Base-by-base conservation (phyloP, 306 rosid genomes). In the Benincasa hispida region DNA sequence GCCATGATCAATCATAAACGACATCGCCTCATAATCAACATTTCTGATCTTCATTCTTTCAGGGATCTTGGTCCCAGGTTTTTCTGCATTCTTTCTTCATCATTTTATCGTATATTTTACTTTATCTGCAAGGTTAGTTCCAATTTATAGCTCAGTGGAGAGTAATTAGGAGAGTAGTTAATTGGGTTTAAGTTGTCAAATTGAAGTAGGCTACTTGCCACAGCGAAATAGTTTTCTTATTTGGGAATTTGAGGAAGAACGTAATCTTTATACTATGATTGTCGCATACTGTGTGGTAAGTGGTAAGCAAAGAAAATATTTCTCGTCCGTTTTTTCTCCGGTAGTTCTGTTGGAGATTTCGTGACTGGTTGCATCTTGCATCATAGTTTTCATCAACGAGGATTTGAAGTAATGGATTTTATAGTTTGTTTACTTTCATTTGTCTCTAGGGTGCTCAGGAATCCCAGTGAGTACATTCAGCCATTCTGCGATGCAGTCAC, bases 11-110 rank as follows among this genome's bases (percentile, higher is more conserved):
- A 92, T 85, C 96, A 82, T 83, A 92, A 90, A 85, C 96, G 95
- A 73, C 90, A 73, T 72, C 98, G 97, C 76, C 93, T 95, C 70
- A 83, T 92, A 19, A 89, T 92, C 80, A 89, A 92, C 85, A 88
- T 95, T 74, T 95, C 99, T 66, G 98, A 95, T 87, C 99, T 92
- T 77, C 99, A 94, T 75, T 86, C 90, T 81, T 92, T 86, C 85
- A 88, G 88, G 47, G 92, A 89, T 61, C 83, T 94, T 51, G 99
- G 99, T 13, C 83, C 87, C 84, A 90, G 96, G 98, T 92, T 70
- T 7, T 5, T 13, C 10, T 45, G 12, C 10, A 3, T 61, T 59
- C 19, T 60, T 30, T 53, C 3, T 39, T 17, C 25, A 10, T 25
- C 18, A 5, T 32, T n/a, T 13, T 15, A 6, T 47, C 2, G 34